Percentiles rank a stretch among this genome's conserved stretches.
Evolutionary conservation across 305 asterid species (phyloP).

Genomic region (Fraxinus xanthoxyloides): DNA sequence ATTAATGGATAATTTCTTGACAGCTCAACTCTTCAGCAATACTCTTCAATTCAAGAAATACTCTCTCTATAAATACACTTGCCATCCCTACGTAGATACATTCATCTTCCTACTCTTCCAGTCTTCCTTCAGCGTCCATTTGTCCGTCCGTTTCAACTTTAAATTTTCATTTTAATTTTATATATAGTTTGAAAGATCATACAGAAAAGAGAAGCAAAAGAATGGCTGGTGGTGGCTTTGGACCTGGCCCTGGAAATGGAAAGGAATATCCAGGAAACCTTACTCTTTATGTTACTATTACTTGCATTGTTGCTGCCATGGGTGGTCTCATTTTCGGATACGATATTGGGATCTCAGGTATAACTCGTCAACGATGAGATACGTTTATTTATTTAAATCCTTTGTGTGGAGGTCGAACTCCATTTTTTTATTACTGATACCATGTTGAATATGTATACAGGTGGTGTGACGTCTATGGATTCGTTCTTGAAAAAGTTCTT

Average conservation of each 20-base stretch:
- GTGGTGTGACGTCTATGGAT: constrained; percentile 31
- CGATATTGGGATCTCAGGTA: constrained; percentile 33
- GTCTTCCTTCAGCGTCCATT: not conserved
- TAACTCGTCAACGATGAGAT: not conserved
- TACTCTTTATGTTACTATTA: constrained; percentile 23
- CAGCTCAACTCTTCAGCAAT: not conserved
- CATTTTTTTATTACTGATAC: not conserved
- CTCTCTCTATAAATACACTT: not conserved
- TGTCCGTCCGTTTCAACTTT: not conserved
- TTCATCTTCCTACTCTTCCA: not conserved
- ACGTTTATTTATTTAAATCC: not conserved
- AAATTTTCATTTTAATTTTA: not conserved
- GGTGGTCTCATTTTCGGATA: constrained; percentile 38
- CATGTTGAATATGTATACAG: not conserved
- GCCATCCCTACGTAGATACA: not conserved
- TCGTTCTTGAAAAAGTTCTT: constrained; percentile 26
- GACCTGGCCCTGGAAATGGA: constrained; percentile 15
- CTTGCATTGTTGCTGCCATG: constrained; percentile 34
- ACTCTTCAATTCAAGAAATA: not conserved
- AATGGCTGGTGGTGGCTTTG: constrained; percentile 29
- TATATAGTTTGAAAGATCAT: not conserved
- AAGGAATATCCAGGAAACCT: constrained; percentile 33
- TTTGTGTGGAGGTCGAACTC: not conserved
- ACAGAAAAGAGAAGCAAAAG: not conserved
- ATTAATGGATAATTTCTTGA: not conserved